Evolutionary conservation across 306 rosid species (phyloP), one percentile per base, ranked within the genome.

Genomic region (Rosa rugosa): DNA sequence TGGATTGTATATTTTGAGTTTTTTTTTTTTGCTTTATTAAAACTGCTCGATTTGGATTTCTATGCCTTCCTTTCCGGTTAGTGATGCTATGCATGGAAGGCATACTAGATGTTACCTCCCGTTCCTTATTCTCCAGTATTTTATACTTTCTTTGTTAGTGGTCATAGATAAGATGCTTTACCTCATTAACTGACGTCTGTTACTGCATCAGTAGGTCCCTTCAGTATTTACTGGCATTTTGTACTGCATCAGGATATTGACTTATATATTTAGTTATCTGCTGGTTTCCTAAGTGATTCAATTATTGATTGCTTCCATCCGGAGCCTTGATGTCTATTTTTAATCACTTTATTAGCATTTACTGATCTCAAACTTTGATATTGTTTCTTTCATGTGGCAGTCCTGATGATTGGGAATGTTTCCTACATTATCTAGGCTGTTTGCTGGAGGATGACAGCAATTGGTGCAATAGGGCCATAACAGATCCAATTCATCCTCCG

Each of bases 361-460:
- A 50, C 69, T 51, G 73, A 45, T 71, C 57, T 75, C 45, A 53
- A 77, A 56, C 54, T 45, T 70, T 91, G 69, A 85, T 78, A 38
- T 59, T 81, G 77, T 79, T 78, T 82, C 77, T 73, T 82, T 85
- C 82, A 68, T 85, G 47, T 89, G 91, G 89, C 97, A 96, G 99
- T 85, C 97, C 97, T 82, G 98, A 96, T 85, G 99, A 96, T 81
- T 96, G 99, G 99, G 90, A 91, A 84, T 83, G 91, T 85, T 91
- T 93, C 88, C 91, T 91, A 87, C 91, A 96, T 83, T 96, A 96
- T 85, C 90, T 96, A 75, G 93, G 88, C 85, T 93, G 98, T 85
- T 88, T 96, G 90, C 86, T 96, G 83, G 98, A 96, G 89, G 98
- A 96, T 82, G 93, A 84, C 78, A 90, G 89, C 84, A 84, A 79